phyloP scores from a whole-genome alignment of 2,329 filamentous ascomycete genomes.

The Ophioceras dolichostomum region DNA sequence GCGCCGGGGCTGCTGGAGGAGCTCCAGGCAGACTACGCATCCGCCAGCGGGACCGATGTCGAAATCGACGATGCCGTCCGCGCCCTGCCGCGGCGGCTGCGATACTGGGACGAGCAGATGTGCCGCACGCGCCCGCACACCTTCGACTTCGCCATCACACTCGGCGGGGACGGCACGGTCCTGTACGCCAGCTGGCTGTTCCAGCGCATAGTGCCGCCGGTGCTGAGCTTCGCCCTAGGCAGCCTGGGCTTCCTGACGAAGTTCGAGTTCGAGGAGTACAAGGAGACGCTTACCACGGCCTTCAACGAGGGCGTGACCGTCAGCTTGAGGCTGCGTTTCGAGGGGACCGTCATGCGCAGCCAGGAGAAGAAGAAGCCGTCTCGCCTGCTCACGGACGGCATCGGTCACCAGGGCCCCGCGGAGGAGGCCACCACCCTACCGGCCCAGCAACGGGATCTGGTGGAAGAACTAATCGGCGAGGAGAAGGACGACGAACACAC shows the following conservation, averaged over 20 bases:
- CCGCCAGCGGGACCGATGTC: slow-evolving; percentile 15
- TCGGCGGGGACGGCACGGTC: slow-evolving; percentile 94
- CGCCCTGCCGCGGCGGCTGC: slow-evolving; percentile 41
- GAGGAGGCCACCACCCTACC: slow-evolving; percentile 23
- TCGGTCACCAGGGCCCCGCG: slow-evolving; percentile 7
- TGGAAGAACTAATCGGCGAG: slow-evolving; percentile 83
- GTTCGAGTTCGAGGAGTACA: slow-evolving; percentile 76
- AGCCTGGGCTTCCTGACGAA: slow-evolving; percentile 93
- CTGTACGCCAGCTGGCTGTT: slow-evolving; percentile 95
- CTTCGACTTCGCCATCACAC: slow-evolving; percentile 87
- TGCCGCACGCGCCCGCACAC: slow-evolving; percentile 68
- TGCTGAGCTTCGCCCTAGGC: slow-evolving; percentile 81
- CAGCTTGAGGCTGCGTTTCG: slow-evolving; percentile 77
- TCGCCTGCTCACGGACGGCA: slow-evolving; percentile 7
- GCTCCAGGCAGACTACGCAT: slow-evolving; percentile 29
- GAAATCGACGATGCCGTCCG: slow-evolving; percentile 23
- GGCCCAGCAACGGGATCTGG: slow-evolving; percentile 48
- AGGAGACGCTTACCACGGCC: slow-evolving; percentile 54
- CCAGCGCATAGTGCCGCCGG: slow-evolving; percentile 86
- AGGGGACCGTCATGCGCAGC: slow-evolving; percentile 85
- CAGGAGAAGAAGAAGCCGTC: slow-evolving; percentile 30
- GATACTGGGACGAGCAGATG: slow-evolving; percentile 74
- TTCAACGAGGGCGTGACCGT: slow-evolving; percentile 81
- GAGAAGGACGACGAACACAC: slow-evolving; percentile 75
- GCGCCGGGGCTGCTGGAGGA: slow-evolving; percentile 54